Evolutionary conservation across 2,329 filamentous ascomycete species (phyloP).

Genomic region (Acrocalymma vagum): DNA sequence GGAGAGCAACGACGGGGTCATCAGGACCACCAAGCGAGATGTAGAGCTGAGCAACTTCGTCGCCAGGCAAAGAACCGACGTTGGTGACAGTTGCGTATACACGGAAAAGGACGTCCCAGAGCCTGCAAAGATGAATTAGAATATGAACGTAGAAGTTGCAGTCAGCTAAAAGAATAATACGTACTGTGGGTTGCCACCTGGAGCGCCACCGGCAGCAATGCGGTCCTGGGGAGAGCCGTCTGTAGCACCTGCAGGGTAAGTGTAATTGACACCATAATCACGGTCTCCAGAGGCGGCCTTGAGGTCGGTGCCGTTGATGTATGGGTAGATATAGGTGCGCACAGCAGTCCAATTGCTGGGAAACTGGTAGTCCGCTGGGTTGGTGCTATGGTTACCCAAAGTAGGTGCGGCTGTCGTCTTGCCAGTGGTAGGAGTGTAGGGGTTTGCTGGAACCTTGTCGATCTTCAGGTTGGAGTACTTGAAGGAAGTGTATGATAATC

Average conservation of each 20-base stretch:
- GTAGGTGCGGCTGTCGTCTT: conserved; percentile 69
- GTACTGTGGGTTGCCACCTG: conserved; percentile 66
- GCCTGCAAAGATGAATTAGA: too few relatives aligned
- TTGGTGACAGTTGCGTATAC: conserved; percentile 76
- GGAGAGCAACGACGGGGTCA: conserved; percentile 72
- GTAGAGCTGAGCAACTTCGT: conserved; percentile 80
- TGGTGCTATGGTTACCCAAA: conserved; percentile 70
- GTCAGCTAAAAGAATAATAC: too few relatives aligned
- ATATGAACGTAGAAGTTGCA: too few relatives aligned
- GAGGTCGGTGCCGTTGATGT: conserved; percentile 70
- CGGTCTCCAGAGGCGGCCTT: conserved; percentile 65
- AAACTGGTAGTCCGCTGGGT: conserved; percentile 73
- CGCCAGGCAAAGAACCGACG: conserved; percentile 70
- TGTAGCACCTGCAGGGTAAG: conserved; percentile 65
- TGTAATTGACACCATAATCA: conserved; percentile 66
- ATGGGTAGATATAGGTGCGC: conserved; percentile 73
- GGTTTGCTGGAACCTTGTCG: conserved; percentile 55
- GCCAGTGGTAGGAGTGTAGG: conserved; percentile 69
- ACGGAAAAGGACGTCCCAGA: conserved; percentile 75
- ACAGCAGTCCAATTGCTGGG: conserved; percentile 65
- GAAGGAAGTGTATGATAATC: conserved; percentile 83
- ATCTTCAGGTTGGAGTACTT: conserved; percentile 74
- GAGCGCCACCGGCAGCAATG: conserved; percentile 69
- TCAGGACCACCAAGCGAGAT: conserved; percentile 80
- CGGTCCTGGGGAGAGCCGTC: conserved; percentile 67